Evolutionary conservation across 805 yeast species (phyloP).

Genomic region (Wickerhamomyces queroliae): DNA sequence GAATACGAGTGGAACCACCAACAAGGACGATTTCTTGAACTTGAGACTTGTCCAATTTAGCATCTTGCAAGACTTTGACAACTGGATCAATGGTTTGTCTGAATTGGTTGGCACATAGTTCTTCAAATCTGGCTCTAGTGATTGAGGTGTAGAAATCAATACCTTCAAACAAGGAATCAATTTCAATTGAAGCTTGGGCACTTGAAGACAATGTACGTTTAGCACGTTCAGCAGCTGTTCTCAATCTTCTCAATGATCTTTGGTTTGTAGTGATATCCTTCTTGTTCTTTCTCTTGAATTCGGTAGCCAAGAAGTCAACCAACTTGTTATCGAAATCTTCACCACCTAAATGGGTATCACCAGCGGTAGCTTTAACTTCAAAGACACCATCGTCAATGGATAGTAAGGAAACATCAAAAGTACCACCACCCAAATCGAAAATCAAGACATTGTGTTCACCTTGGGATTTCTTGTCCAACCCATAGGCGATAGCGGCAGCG

Average conservation of each 20-base stretch:
- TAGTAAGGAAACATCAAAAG: slow-evolving; percentile 93
- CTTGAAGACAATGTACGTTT: slow-evolving; percentile 97
- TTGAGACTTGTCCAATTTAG: slow-evolving; percentile 88
- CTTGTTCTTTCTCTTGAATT: slow-evolving; percentile 97
- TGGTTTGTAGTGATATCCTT: slow-evolving; percentile 89
- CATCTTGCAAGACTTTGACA: slow-evolving; percentile 90
- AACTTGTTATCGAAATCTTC: slow-evolving; percentile 97
- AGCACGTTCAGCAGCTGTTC: slow-evolving; percentile 99
- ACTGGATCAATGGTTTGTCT: slow-evolving; percentile 95
- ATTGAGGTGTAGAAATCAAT: slow-evolving; percentile 95
- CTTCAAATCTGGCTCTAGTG: slow-evolving; percentile 99
- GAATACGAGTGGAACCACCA: slow-evolving; percentile 99
- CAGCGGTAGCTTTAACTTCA: slow-evolving; percentile 90
- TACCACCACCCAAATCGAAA: slow-evolving; percentile 98
- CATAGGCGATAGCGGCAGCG: slow-evolving; percentile 98
- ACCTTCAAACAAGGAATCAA: slow-evolving; percentile 95
- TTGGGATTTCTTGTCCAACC: slow-evolving; percentile 61
- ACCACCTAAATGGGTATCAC: slow-evolving; percentile 93
- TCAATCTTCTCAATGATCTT: slow-evolving; percentile 96
- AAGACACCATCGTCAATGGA: slow-evolving; percentile 95
- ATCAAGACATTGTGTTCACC: slow-evolving; percentile 86
- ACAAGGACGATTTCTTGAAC: slow-evolving; percentile 94
- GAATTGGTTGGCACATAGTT: slow-evolving; percentile 92
- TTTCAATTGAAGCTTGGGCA: slow-evolving; percentile 94
- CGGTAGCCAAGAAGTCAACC: slow-evolving; percentile 87